Evolutionary conservation across 371 early-diverging fungal genomes (phyloP).

Genomic region (Syncephalastrum contaminatum): DNA sequence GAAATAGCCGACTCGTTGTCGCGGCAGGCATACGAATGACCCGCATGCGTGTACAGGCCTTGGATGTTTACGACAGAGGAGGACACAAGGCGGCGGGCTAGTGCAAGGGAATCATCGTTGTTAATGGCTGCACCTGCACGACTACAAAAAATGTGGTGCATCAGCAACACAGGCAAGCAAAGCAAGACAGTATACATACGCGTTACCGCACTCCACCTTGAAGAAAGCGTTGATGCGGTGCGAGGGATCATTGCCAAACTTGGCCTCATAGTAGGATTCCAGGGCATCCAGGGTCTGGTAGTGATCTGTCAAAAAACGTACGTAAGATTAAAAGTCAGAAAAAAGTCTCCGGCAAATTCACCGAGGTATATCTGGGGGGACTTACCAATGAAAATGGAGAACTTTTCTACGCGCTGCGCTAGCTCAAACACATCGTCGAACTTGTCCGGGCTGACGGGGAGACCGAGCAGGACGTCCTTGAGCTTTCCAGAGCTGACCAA

Average conservation of each 20-base stretch:
- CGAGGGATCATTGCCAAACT: constrained; percentile 1
- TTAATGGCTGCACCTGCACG: constrained; percentile 43
- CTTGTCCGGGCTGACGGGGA: constrained; percentile 43
- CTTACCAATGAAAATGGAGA: constrained; percentile 42
- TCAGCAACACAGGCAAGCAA: too few relatives aligned
- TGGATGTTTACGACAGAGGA: constrained; percentile 23
- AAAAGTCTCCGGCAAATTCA: too few relatives aligned
- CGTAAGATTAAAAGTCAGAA: too few relatives aligned
- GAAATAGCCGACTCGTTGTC: constrained; percentile 21
- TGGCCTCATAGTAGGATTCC: constrained; percentile 21
- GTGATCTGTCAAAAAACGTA: constrained; percentile 19
- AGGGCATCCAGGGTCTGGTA: constrained; percentile 34
- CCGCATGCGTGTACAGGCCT: constrained; percentile 48
- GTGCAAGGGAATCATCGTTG: constrained; percentile 13
- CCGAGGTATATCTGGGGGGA: too few relatives aligned
- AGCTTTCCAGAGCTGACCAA: constrained; percentile 23
- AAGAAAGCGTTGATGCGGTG: constrained; percentile 28
- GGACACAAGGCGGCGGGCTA: constrained; percentile 33
- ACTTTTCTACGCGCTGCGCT: constrained; percentile 20
- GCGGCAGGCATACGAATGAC: constrained; percentile 39
- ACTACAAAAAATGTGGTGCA: constrained; percentile 8
- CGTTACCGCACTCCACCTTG: constrained; percentile 45
- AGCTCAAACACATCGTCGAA: constrained; percentile 28
- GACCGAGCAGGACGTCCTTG: constrained; percentile 36
- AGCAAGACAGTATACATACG: constrained; percentile 16